These are phyloP conservation scores for Psilocybe sp. DNA, from an alignment of 768 basidiomycete species.

Conservation along the genomic window DNA sequence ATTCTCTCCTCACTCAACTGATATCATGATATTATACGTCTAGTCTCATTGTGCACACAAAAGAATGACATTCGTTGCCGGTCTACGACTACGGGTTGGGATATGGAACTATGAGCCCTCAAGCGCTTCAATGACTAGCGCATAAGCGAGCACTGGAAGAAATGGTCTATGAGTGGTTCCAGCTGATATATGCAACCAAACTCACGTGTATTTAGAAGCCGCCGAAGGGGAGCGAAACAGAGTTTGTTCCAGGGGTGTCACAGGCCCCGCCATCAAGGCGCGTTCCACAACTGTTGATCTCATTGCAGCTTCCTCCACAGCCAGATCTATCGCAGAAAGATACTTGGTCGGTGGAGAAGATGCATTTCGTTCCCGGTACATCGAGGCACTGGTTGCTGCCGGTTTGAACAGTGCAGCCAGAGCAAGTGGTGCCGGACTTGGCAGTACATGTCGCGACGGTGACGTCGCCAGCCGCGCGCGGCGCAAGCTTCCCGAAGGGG, in stretches of 20 bases:
- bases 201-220: no score
- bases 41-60: no score
- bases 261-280: conserved; percentile 23
- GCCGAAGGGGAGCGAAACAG: no score
- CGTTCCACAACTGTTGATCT: conserved; percentile 16
- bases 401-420: neutral
- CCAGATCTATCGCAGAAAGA: conserved; percentile 21
- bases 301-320: conserved; percentile 23
- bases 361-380: conserved; percentile 24
- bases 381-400: neutral
- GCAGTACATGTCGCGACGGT: neutral
- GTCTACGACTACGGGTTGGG: no score
- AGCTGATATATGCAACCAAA: no score
- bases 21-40: no score
- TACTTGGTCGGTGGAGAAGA: conserved; percentile 24
- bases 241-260: conserved; percentile 24
- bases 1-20: no score
- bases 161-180: no score
- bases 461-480: neutral
- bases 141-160: no score
- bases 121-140: no score
- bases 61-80: no score
- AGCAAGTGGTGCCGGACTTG: neutral
- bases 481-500: conserved; percentile 20
- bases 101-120: no score